These are phyloP conservation scores for Kodamaea kakaduensis DNA, from an alignment of 805 yeast genomes.

Conservation along the genomic window DNA sequence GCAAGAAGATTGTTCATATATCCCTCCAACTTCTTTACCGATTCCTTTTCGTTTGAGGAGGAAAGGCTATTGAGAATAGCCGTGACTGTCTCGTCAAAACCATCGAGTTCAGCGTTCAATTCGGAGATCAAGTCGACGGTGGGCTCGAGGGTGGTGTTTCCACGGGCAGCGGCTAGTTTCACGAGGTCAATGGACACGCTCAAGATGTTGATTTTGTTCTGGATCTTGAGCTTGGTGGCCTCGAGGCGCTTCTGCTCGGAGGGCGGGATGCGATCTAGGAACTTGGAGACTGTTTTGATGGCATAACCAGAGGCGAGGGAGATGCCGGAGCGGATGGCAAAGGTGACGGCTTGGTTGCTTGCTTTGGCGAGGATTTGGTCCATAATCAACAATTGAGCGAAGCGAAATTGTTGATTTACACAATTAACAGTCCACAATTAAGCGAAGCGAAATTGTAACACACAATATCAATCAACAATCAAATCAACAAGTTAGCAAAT, in stretches of 20 bases:
- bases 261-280: conserved; percentile 53
- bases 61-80: conserved; percentile 30
- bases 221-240: conserved; percentile 41
- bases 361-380: conserved; percentile 50
- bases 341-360: conserved; percentile 73
- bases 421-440: no score
- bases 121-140: conserved; percentile 52
- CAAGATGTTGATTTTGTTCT: conserved; percentile 56
- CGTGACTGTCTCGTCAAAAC: conserved; percentile 49
- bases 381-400: no score
- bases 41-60: conserved; percentile 28
- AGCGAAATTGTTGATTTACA: no score
- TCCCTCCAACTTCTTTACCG: conserved; percentile 44
- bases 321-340: conserved; percentile 73
- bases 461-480: no score
- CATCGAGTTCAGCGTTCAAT: conserved; percentile 53
- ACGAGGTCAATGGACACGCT: conserved; percentile 67
- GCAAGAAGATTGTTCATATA: conserved; percentile 46
- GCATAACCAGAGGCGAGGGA: conserved; percentile 74
- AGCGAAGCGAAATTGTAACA: no score
- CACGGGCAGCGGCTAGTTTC: conserved; percentile 57
- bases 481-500: no score
- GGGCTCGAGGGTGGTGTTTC: conserved; percentile 53
- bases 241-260: conserved; percentile 47
- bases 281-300: conserved; percentile 54